phyloP scores from a whole-genome alignment of 73 alveolate species.

The Paramecium sexaurelia region DNA sequence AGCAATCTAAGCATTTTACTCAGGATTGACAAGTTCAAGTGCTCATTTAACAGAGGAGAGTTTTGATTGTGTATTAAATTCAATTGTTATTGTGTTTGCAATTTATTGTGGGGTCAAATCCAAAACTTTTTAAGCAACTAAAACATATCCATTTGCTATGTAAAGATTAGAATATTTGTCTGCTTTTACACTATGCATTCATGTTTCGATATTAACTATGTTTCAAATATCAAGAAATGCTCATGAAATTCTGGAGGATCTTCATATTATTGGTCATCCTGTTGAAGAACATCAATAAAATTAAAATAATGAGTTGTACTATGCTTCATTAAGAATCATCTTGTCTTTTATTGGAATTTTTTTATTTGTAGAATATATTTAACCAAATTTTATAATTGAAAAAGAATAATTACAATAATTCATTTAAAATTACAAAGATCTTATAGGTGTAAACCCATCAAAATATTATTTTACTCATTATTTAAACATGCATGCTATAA shows the following conservation, averaged over 20 bases:
- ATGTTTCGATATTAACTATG: neutral
- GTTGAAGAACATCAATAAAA: neutral
- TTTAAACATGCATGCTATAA: constrained; percentile 17
- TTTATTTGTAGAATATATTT: constrained; percentile 2
- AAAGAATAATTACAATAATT: neutral
- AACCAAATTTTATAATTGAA: neutral
- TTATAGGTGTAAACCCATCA: neutral
- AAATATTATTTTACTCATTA: neutral
- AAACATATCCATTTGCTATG: constrained; percentile 23
- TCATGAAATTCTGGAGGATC: constrained; percentile 41
- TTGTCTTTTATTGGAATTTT: neutral
- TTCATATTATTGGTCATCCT: neutral
- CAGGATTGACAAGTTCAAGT: constrained; percentile 13
- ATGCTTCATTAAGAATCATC: neutral
- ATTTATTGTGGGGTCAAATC: neutral
- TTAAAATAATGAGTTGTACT: neutral
- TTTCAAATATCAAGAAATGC: constrained; percentile 31
- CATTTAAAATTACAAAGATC: neutral
- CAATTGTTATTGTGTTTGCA: neutral
- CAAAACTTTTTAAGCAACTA: neutral
- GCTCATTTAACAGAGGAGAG: constrained; percentile 7
- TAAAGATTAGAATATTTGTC: constrained; percentile 33
- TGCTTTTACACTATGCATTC: constrained; percentile 26
- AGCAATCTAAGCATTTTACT: neutral
- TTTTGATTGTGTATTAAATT: constrained; percentile 24